These are phyloP conservation scores for Pisolithus marmoratus DNA, from an alignment of 768 basidiomycete genomes.

Conservation along the genomic window DNA sequence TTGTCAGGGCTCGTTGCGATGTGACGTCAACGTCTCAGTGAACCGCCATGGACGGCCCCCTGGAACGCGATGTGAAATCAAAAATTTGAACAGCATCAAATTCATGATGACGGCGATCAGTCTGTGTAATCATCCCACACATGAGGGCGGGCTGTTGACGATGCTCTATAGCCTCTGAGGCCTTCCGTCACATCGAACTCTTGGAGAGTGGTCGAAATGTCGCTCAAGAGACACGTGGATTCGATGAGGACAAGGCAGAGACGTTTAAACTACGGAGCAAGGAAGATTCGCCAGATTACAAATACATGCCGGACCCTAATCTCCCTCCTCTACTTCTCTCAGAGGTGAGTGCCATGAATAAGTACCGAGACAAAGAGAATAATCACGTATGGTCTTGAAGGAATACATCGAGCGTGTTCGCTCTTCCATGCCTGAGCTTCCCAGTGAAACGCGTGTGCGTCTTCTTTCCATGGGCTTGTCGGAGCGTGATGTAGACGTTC, in stretches of 20 bases:
- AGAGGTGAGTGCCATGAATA: constrained; percentile 31
- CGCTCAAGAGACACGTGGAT: constrained; percentile 85
- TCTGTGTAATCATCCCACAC: constrained; percentile 29
- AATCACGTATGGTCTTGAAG: constrained; percentile 33
- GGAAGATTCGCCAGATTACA: constrained; percentile 93
- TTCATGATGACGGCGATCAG: constrained; percentile 84
- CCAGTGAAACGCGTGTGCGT: constrained; percentile 53
- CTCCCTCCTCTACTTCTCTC: constrained; percentile 66
- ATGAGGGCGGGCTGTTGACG: background rate
- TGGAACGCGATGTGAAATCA: constrained; percentile 91
- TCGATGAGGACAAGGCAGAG: constrained; percentile 73
- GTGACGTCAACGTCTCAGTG: constrained; percentile 94
- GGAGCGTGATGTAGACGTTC: constrained; percentile 63
- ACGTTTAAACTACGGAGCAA: constrained; percentile 84
- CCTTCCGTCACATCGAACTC: constrained; percentile 67
- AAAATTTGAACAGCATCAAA: constrained; percentile 90
- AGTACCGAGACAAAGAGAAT: background rate
- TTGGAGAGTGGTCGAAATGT: constrained; percentile 42
- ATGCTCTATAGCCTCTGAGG: constrained; percentile 63
- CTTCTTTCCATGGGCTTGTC: constrained; percentile 53
- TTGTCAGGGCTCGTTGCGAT: constrained; percentile 81
- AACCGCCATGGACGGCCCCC: constrained; percentile 56
- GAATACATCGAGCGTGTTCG: constrained; percentile 51
- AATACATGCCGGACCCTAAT: constrained; percentile 98
- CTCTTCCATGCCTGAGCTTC: constrained; percentile 67